These are phyloP conservation scores for Lepidium campestre DNA, from an alignment of 441 rosid species.

Conservation along the genomic window DNA sequence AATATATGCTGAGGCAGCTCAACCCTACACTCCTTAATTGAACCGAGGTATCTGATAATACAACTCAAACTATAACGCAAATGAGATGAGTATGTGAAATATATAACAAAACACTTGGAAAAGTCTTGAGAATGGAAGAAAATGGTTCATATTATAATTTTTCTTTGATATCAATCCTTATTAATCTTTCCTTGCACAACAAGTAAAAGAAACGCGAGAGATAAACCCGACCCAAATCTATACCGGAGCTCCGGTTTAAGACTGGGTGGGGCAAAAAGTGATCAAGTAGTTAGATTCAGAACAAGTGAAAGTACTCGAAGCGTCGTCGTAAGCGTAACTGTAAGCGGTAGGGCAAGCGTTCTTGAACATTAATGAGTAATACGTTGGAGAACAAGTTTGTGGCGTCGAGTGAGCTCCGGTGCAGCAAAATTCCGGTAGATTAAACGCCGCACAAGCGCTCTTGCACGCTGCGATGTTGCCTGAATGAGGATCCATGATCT, in stretches of 20 bases:
- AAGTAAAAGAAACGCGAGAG: conserved; percentile 13
- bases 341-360: conserved; percentile 84
- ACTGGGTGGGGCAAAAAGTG: conserved; percentile 60
- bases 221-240: neutral
- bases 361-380: conserved; percentile 70
- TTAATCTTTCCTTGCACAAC: neutral
- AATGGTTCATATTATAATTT: neutral
- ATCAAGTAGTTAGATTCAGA: conserved; percentile 69
- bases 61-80: conserved; percentile 4
- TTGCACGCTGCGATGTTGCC: conserved; percentile 69
- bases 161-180: neutral
- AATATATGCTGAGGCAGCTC: no score
- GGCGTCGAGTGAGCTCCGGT: conserved; percentile 66
- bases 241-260: conserved; percentile 9
- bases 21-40: no score
- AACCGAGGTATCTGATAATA: no score
- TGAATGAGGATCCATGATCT: conserved; percentile 34
- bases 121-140: neutral
- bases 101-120: neutral
- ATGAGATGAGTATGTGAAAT: neutral
- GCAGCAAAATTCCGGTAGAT: conserved; percentile 71
- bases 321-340: conserved; percentile 91
- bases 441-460: conserved; percentile 81
- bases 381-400: conserved; percentile 65
- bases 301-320: conserved; percentile 79